These are phyloP conservation scores for Lasiodiplodia hormozganensis DNA, from an alignment of 2,329 filamentous ascomycete species.

Conservation along the genomic window DNA sequence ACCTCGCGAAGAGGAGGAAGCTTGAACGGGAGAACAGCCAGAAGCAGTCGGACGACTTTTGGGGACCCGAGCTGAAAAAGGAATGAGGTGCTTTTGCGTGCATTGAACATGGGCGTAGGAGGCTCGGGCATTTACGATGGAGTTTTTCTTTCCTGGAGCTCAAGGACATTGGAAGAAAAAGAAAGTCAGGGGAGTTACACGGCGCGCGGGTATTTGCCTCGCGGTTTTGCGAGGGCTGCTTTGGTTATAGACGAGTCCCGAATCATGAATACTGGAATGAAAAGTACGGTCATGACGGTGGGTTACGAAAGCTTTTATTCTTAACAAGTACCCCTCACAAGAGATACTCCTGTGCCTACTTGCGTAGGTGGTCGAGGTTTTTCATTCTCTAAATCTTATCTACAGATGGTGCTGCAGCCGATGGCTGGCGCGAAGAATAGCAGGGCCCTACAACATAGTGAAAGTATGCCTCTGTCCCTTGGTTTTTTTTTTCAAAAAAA, in stretches of 20 bases:
- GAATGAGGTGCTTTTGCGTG: neutral
- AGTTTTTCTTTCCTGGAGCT: neutral
- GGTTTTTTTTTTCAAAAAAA: too few relatives aligned
- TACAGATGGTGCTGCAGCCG: too few relatives aligned
- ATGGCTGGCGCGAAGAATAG: too few relatives aligned
- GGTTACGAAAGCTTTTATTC: neutral
- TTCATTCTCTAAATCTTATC: neutral
- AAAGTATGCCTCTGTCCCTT: too few relatives aligned
- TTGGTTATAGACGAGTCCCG: neutral
- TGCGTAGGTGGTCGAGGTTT: neutral
- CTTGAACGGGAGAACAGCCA: slow-evolving; percentile 51
- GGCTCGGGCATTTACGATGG: neutral
- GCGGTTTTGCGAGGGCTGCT: neutral
- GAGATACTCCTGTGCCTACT: neutral
- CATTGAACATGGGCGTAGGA: neutral
- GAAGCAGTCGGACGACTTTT: slow-evolving; percentile 56
- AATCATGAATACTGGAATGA: neutral
- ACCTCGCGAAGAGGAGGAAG: slow-evolving; percentile 53
- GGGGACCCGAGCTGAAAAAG: slow-evolving; percentile 45
- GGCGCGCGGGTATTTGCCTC: neutral
- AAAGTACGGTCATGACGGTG: neutral
- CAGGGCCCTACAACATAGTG: too few relatives aligned
- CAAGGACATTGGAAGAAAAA: neutral
- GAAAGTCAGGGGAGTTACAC: neutral
- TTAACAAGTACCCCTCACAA: neutral